A percentile compares a stretch with the other conserved stretches of the same genome.
Conservation (phyloP, 2,329 filamentous ascomycete species). For the Colletotrichum lindemuthianum region DNA sequence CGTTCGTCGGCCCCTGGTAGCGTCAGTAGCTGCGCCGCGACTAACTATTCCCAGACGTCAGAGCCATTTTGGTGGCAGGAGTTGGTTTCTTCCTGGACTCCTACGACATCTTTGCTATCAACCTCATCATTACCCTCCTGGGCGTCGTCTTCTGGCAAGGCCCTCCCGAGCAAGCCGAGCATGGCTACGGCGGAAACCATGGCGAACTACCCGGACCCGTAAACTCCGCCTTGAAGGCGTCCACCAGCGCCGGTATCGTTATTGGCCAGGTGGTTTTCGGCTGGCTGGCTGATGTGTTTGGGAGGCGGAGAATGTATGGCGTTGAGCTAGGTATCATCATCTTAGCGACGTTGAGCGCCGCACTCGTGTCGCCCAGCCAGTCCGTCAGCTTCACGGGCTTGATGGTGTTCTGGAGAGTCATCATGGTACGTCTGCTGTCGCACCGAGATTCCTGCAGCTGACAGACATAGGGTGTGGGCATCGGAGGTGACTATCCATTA, state of each 20-base stretch:
- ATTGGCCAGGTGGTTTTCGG: slow-evolving; percentile 83
- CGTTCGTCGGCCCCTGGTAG: slow-evolving; percentile 49
- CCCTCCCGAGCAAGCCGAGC: slow-evolving; percentile 42
- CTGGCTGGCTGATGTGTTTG: slow-evolving; percentile 79
- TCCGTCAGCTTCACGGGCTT: slow-evolving; percentile 68
- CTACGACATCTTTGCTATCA: slow-evolving; percentile 85
- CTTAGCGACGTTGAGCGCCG: slow-evolving; percentile 73
- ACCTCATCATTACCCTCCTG: slow-evolving; percentile 75
- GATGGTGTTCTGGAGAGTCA: slow-evolving; percentile 78
- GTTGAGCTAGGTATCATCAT: slow-evolving; percentile 80
- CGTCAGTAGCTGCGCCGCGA: background rate
- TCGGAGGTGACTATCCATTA: slow-evolving; percentile 85
- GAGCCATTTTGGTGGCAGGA: slow-evolving; percentile 79
- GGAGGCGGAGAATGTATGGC: slow-evolving; percentile 85
- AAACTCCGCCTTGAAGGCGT: slow-evolving; percentile 82
- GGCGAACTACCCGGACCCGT: slow-evolving; percentile 70
- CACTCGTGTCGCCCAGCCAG: slow-evolving; percentile 69
- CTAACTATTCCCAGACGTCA: slow-evolving; percentile 61
- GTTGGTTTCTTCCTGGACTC: slow-evolving; percentile 87
- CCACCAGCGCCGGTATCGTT: slow-evolving; percentile 81
- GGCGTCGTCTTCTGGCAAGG: slow-evolving; percentile 80
- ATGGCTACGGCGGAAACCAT: slow-evolving; percentile 60
- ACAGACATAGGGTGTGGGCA: slow-evolving; percentile 69
- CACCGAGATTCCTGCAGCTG: background rate
- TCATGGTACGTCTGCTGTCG: slow-evolving; percentile 65